Evolutionary conservation across 352 stramenopile genomes (phyloP).

Genomic region (Globisporangium paroecandrum): DNA sequence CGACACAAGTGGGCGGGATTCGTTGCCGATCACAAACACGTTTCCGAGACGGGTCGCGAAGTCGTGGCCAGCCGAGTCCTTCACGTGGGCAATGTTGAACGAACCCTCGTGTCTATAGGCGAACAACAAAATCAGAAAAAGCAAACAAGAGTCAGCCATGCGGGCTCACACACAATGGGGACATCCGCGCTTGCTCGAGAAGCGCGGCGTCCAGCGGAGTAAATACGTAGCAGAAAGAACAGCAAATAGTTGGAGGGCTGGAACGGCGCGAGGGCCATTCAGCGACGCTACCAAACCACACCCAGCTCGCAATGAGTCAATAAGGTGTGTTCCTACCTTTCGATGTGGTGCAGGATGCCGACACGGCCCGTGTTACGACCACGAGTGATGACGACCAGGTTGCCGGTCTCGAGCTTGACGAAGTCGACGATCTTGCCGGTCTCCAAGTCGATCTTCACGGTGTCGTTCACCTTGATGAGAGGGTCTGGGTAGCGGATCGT

Average conservation of each 20-base stretch:
- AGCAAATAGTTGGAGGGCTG: slow-evolving; percentile 11
- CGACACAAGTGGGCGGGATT: slow-evolving; percentile 90
- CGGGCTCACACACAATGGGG: neutral
- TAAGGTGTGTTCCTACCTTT: slow-evolving; percentile 92
- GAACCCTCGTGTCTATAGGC: slow-evolving; percentile 94
- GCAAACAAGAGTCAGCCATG: slow-evolving; percentile 11
- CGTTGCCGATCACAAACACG: slow-evolving; percentile 97
- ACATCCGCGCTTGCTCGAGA: neutral
- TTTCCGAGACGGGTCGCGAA: slow-evolving; percentile 98
- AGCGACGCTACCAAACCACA: slow-evolving; percentile 53
- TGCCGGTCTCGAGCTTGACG: slow-evolving; percentile 98
- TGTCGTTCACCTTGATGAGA: slow-evolving; percentile 98
- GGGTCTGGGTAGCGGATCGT: slow-evolving; percentile 99
- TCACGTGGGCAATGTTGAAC: slow-evolving; percentile 99
- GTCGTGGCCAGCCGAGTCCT: slow-evolving; percentile 95
- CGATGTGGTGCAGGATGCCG: slow-evolving; percentile 95
- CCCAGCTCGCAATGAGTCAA: slow-evolving; percentile 86
- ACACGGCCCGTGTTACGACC: slow-evolving; percentile 97
- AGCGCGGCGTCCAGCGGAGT: neutral
- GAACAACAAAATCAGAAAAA: slow-evolving; percentile 23
- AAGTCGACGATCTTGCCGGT: slow-evolving; percentile 97
- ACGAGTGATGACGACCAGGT: slow-evolving; percentile 96
- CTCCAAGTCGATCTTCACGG: slow-evolving; percentile 98
- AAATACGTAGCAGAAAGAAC: neutral
- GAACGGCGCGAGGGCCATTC: neutral